Percentiles rank a stretch among this genome's conserved stretches.
Conservation (phyloP, 331 rosid genomes). For the Dryas integrifolia region DNA sequence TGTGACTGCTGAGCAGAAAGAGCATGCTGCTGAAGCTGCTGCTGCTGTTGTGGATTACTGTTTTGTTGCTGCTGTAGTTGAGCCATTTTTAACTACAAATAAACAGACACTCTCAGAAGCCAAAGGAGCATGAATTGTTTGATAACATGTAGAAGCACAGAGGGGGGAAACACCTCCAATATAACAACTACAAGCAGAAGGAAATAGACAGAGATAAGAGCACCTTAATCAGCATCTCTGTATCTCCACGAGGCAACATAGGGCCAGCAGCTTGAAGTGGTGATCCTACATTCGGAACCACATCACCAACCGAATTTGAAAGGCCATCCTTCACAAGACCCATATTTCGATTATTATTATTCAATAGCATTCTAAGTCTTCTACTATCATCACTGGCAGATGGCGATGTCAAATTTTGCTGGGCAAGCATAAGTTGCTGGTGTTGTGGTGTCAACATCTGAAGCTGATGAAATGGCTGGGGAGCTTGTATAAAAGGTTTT, state of each 20-base stretch:
- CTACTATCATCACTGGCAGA: conserved; percentile 74
- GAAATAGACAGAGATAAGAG: conserved; percentile 23
- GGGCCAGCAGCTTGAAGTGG: conserved; percentile 82
- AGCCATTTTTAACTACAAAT: conserved; percentile 77
- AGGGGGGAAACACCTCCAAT: conserved; percentile 9
- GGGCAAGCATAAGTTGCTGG: conserved; percentile 92
- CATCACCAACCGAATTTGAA: conserved; percentile 75
- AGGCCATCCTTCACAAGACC: conserved; percentile 69
- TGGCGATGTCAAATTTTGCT: conserved; percentile 81
- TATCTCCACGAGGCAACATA: conserved; percentile 73
- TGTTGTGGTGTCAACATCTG: conserved; percentile 96
- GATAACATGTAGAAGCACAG: conserved; percentile 1
- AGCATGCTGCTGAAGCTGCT: conserved; percentile 72
- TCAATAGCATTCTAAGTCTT: conserved; percentile 82
- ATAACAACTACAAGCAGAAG: conserved; percentile 21
- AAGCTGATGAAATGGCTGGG: conserved; percentile 89
- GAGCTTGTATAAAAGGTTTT: conserved; percentile 80
- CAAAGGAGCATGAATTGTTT: conserved; percentile 15
- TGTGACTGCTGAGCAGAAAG: conserved; percentile 87
- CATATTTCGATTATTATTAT: conserved; percentile 56
- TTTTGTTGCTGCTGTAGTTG: conserved; percentile 70
- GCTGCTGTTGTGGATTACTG: conserved; percentile 60
- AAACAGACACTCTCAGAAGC: conserved; percentile 28
- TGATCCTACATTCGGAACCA: conserved; percentile 73
- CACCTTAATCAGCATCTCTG: conserved; percentile 83